Evolutionary conservation across 2,329 filamentous ascomycete genomes (phyloP).

Genomic region (Calcarisporium arbuscula): DNA sequence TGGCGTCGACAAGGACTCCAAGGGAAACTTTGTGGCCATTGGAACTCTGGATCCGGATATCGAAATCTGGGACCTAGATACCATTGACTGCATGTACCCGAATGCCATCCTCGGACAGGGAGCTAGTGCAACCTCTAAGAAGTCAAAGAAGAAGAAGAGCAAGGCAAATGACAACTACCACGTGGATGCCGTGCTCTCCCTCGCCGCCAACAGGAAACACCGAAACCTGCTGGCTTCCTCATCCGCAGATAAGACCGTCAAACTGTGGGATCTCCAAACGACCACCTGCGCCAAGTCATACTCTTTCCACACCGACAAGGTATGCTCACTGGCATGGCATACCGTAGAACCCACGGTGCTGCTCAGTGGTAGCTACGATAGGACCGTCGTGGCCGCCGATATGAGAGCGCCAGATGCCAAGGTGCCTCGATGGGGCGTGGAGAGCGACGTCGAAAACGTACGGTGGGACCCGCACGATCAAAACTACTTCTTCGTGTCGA

Average conservation of each 20-base stretch:
- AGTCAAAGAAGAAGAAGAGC: constrained; percentile 87
- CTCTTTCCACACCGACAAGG: constrained; percentile 92
- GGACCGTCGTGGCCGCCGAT: constrained; percentile 88
- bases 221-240: constrained; percentile 90
- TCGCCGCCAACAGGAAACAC: constrained; percentile 89
- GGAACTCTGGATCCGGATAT: constrained; percentile 98
- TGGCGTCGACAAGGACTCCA: constrained; percentile 53
- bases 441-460: constrained; percentile 90
- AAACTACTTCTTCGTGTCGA: constrained; percentile 93
- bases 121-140: constrained; percentile 51
- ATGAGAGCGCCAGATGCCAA: constrained; percentile 88
- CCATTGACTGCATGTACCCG: constrained; percentile 96
- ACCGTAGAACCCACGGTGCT: constrained; percentile 78
- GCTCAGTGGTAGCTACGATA: constrained; percentile 89
- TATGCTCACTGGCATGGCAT: constrained; percentile 95
- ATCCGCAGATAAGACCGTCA: constrained; percentile 94
- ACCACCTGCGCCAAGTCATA: constrained; percentile 93
- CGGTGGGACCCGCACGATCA: constrained; percentile 89
- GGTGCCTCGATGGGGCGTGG: constrained; percentile 81
- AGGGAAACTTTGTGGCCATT: constrained; percentile 88
- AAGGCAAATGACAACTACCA: constrained; percentile 88
- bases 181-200: constrained; percentile 84
- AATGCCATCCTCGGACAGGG: constrained; percentile 89
- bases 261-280: constrained; percentile 94
- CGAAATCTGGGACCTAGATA: constrained; percentile 95